Percentiles rank a stretch among this genome's conserved stretches.
phyloP scores from a whole-genome alignment of 2,329 filamentous ascomycete species.

The Huntiella savannae region DNA sequence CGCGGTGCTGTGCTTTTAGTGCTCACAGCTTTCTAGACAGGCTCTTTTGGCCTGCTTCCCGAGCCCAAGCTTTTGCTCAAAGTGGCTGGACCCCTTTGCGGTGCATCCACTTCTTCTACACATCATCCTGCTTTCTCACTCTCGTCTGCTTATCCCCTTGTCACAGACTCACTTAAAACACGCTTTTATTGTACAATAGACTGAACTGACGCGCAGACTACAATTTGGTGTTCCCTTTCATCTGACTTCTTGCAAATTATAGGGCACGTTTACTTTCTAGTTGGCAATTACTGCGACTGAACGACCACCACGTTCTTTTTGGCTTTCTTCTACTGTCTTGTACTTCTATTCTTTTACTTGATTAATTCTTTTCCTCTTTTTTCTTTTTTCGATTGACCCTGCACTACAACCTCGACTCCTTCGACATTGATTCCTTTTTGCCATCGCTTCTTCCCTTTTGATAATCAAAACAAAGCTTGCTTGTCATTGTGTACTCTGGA shows the following conservation, averaged over 20 bases:
- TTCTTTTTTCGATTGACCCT: neutral
- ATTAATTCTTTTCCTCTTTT: neutral
- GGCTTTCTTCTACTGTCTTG: neutral
- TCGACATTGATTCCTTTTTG: neutral
- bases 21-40: neutral
- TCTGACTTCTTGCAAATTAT: neutral
- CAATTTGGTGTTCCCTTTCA: neutral
- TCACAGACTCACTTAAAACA: constrained; percentile 1
- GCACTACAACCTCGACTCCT: neutral
- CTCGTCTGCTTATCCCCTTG: neutral
- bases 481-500: too few relatives aligned
- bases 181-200: neutral
- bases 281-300: too few relatives aligned
- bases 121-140: neutral
- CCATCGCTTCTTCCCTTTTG: neutral
- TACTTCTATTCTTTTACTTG: neutral
- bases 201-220: too few relatives aligned
- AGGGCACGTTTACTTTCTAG: too few relatives aligned
- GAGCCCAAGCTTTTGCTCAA: neutral
- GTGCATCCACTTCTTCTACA: neutral
- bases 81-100: constrained; percentile 2
- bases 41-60: neutral
- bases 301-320: neutral
- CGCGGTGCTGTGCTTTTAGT: too few relatives aligned
- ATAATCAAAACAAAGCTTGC: neutral